phyloP scores from a whole-genome alignment of 768 basidiomycete species.

The Psilocybe subaeruginosa region DNA sequence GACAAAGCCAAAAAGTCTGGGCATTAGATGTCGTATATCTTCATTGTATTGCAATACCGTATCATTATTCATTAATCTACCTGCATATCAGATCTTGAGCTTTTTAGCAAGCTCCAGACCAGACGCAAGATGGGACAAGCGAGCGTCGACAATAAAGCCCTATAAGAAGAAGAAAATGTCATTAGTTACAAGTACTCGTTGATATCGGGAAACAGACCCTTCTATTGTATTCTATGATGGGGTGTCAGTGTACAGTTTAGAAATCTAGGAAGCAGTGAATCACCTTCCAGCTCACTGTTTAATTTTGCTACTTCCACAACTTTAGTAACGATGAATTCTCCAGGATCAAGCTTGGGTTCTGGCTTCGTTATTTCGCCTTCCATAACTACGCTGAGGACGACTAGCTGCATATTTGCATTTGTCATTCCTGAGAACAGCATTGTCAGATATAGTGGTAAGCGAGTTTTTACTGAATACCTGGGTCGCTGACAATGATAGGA shows the following conservation, averaged over 20 bases:
- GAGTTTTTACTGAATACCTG: conserved; percentile 49
- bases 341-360: conserved; percentile 77
- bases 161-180: conserved; percentile 21
- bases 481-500: conserved; percentile 67
- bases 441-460: background rate
- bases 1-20: conserved; percentile 63
- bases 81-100: conserved; percentile 16
- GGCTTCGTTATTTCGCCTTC: conserved; percentile 71
- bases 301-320: conserved; percentile 73
- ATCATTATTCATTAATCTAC: background rate
- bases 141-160: conserved; percentile 76
- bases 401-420: conserved; percentile 90
- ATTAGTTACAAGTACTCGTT: background rate
- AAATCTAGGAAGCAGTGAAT: background rate
- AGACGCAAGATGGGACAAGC: conserved; percentile 72
- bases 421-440: conserved; percentile 72
- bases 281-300: conserved; percentile 67
- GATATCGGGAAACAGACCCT: conserved; percentile 42
- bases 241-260: conserved; percentile 1
- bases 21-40: conserved; percentile 19
- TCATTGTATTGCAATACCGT: background rate
- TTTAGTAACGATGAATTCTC: conserved; percentile 80
- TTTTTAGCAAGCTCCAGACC: conserved; percentile 64
- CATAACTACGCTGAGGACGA: conserved; percentile 70
- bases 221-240: conserved; percentile 53